A percentile compares a stretch with the other conserved stretches of the same genome.
These are phyloP conservation scores for Vaccinium myrtillus DNA, from an alignment of 148 eudicot genomes.

Conservation along the genomic window DNA sequence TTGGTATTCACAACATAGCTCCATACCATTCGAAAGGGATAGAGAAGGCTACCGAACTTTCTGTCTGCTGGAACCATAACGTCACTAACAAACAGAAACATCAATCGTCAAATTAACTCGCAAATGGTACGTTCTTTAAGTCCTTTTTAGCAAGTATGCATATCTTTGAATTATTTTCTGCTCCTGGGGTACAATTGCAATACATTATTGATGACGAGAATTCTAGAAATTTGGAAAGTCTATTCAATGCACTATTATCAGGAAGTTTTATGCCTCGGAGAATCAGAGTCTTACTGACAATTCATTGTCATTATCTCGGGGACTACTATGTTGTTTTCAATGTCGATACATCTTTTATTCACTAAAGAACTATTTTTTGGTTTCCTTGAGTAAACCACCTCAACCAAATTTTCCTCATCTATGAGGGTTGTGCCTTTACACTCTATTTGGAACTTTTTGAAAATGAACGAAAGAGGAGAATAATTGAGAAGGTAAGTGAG, in stretches of 20 bases:
- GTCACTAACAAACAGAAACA: slow-evolving; percentile 13
- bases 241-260: not conserved
- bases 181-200: not conserved
- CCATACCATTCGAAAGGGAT: slow-evolving; percentile 56
- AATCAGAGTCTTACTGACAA: not conserved
- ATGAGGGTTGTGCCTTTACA: not conserved
- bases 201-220: not conserved
- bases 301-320: not conserved
- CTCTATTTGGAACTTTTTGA: not conserved
- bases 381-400: not conserved
- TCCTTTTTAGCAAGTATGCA: not conserved
- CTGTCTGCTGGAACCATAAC: slow-evolving; percentile 20
- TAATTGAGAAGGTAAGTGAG: not conserved
- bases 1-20: slow-evolving; percentile 47
- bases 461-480: not conserved
- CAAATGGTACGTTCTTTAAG: slow-evolving; percentile 25
- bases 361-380: not conserved
- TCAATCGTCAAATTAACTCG: slow-evolving; percentile 16
- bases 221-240: not conserved
- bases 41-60: slow-evolving; percentile 50
- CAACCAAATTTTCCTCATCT: not conserved
- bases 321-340: not conserved
- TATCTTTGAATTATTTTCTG: not conserved
- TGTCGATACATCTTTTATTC: not conserved
- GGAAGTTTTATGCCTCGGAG: not conserved